A percentile compares a stretch with the other conserved stretches of the same genome.
These are phyloP conservation scores for Mucor lusitanicus DNA, from an alignment of 371 early-diverging fungal species.

Conservation along the genomic window DNA sequence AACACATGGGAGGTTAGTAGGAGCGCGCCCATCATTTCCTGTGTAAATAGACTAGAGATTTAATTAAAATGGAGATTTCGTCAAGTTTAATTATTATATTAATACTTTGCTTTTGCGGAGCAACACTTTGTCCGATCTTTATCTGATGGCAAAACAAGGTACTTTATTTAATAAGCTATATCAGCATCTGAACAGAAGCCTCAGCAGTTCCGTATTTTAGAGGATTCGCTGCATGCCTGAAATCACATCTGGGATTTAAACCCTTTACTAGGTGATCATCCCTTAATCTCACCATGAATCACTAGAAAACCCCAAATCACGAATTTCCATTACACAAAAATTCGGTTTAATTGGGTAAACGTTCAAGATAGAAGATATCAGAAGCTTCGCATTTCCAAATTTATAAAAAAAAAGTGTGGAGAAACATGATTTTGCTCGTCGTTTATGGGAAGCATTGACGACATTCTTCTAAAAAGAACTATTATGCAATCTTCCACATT, in stretches of 20 bases:
- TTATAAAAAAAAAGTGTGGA: not conserved
- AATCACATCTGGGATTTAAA: not conserved
- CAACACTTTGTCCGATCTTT: not conserved
- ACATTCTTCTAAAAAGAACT: not conserved
- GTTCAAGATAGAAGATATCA: not conserved
- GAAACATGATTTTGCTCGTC: not conserved
- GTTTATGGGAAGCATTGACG: not conserved
- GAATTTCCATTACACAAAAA: not conserved
- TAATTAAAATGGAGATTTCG: not conserved
- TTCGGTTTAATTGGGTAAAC: not conserved
- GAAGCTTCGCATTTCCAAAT: not conserved
- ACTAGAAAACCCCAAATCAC: not conserved
- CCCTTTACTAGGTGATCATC: not conserved
- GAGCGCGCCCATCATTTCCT: not conserved
- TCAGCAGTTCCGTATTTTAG: no score
- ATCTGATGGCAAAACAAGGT: not conserved
- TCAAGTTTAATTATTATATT: not conserved
- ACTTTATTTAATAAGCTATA: not conserved
- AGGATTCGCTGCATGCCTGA: not conserved
- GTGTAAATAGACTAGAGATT: not conserved
- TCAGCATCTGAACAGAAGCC: not conserved
- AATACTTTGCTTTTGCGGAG: not conserved
- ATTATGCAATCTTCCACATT: not conserved
- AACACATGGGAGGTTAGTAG: not conserved
- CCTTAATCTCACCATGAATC: not conserved